phyloP scores from a whole-genome alignment of 805 yeast genomes.

The Metschnikowia orientalis region DNA sequence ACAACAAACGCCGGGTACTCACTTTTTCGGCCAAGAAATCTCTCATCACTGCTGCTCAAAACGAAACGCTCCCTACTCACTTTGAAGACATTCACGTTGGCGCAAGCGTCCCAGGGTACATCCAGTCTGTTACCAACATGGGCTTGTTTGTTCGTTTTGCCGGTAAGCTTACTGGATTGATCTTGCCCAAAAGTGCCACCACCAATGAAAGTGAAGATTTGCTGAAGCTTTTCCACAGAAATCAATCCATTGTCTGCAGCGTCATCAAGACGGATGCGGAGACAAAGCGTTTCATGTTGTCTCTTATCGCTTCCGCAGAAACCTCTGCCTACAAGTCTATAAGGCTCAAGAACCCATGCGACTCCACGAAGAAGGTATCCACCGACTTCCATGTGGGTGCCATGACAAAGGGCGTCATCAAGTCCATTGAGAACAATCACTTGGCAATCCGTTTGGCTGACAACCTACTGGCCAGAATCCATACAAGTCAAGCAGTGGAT shows the following conservation, averaged over 20 bases:
- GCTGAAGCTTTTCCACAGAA: conserved; percentile 48
- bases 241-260: conserved; percentile 69
- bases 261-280: conserved; percentile 67
- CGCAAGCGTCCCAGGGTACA: conserved; percentile 60
- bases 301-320: conserved; percentile 42
- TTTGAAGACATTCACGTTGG: conserved; percentile 56
- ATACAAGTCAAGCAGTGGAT: conserved; percentile 61
- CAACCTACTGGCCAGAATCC: conserved; percentile 74
- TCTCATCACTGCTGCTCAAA: conserved; percentile 59
- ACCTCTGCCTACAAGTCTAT: conserved; percentile 9
- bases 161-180: conserved; percentile 75
- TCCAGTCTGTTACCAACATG: conserved; percentile 68
- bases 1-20: conserved; percentile 54
- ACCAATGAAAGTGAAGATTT: conserved; percentile 50
- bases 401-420: conserved; percentile 55
- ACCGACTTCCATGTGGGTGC: conserved; percentile 59
- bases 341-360: conserved; percentile 53
- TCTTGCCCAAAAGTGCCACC: conserved; percentile 67
- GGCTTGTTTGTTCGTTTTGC: conserved; percentile 86
- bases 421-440: conserved; percentile 65
- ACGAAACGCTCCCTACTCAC: conserved; percentile 48
- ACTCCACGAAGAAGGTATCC: conserved; percentile 42
- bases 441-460: conserved; percentile 73
- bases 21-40: conserved; percentile 62
- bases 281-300: conserved; percentile 64